phyloP scores from a whole-genome alignment of 176 grass and related monocot genomes.

The Avena sativa region DNA sequence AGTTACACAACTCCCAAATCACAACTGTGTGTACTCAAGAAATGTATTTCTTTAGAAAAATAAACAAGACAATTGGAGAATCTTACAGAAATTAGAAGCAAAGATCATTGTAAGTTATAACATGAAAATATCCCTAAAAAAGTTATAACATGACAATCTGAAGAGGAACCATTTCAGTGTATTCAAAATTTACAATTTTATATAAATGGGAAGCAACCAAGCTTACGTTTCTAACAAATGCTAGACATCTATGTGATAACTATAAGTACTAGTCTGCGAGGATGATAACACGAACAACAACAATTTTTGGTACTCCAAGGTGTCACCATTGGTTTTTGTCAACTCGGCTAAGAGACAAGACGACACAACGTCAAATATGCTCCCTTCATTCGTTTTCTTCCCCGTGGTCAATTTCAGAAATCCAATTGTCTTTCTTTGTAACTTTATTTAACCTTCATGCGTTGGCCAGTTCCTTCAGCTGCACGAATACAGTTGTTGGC shows the following conservation, averaged over 20 bases:
- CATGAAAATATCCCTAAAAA: not conserved
- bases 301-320: conserved; percentile 74
- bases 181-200: conserved; percentile 30
- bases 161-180: not conserved
- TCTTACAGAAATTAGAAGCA: not conserved
- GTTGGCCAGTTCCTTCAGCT: conserved; percentile 60
- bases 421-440: conserved; percentile 63
- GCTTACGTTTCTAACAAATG: not conserved
- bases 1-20: not conserved
- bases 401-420: conserved; percentile 55
- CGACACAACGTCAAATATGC: conserved; percentile 53
- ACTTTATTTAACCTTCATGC: conserved; percentile 54
- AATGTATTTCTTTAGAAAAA: not conserved
- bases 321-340: conserved; percentile 79
- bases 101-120: not conserved
- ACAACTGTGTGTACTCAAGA: not conserved
- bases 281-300: not conserved
- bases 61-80: not conserved
- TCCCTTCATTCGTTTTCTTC: conserved; percentile 70
- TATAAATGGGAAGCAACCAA: not conserved
- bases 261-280: not conserved
- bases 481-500: conserved; percentile 45
- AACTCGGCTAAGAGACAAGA: conserved; percentile 70
- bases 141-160: not conserved
- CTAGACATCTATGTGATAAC: conserved; percentile 1